Conservation (phyloP, 2,329 filamentous ascomycete species). For the Penicillium sp. region DNA sequence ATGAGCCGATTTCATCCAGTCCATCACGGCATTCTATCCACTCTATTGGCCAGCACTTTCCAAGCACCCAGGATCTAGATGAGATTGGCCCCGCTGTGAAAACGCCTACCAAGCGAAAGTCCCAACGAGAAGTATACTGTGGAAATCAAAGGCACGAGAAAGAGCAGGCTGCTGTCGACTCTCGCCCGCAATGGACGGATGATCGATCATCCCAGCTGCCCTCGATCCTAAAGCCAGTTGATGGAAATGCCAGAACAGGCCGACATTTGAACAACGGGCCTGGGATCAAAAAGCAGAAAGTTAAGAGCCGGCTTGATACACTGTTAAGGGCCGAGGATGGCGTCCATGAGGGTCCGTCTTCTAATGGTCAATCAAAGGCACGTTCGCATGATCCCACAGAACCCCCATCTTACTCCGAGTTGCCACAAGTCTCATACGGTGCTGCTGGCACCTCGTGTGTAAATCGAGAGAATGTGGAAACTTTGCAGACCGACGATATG, state of each 20-base stretch:
- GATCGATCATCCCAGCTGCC: constrained; percentile 3
- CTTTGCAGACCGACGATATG: background rate
- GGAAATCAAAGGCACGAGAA: background rate
- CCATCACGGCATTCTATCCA: constrained; percentile 23
- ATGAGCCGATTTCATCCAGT: constrained; percentile 41
- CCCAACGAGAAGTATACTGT: constrained; percentile 9
- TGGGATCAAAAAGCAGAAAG: constrained; percentile 39
- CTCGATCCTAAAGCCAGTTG: constrained; percentile 31
- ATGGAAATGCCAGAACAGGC: constrained; percentile 30
- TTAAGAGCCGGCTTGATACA: constrained; percentile 41
- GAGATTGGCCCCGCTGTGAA: constrained; percentile 47
- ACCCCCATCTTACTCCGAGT: constrained; percentile 28
- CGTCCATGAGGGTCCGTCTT: background rate
- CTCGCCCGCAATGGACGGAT: constrained; percentile 1
- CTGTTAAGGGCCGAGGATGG: constrained; percentile 57
- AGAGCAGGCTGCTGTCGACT: background rate
- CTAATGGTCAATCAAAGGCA: background rate
- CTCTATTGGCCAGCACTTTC: constrained; percentile 31
- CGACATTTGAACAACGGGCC: constrained; percentile 6
- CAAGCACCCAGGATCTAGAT: constrained; percentile 67
- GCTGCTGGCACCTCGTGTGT: background rate
- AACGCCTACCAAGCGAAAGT: constrained; percentile 46
- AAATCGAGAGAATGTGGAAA: background rate
- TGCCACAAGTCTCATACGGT: constrained; percentile 15
- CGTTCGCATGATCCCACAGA: constrained; percentile 32